Conservation (phyloP, 371 early-diverging fungal species). For the Catenaria anguillulae region DNA sequence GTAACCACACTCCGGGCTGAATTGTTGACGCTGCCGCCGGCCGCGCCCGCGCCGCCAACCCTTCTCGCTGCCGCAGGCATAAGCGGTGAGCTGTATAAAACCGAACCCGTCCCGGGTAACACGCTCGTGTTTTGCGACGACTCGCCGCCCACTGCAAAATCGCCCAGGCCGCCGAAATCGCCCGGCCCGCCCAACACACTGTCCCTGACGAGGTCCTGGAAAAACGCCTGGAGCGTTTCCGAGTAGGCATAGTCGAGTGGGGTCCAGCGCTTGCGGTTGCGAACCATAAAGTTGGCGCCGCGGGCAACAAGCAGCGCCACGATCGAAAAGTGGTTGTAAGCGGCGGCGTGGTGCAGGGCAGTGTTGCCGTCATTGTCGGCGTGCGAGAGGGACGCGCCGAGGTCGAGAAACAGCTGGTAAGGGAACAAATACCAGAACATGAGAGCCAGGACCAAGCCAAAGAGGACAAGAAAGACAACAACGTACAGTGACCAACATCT, state of each 20-base stretch:
- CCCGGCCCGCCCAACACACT: background rate
- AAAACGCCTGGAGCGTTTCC: background rate
- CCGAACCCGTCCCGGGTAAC: background rate
- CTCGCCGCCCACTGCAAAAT: background rate
- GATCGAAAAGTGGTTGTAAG: background rate
- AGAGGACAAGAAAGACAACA: no score
- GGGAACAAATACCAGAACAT: no score
- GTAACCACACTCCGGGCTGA: background rate
- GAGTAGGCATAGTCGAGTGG: background rate
- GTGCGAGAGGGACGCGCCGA: background rate
- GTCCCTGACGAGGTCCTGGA: background rate
- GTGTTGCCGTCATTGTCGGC: conserved; percentile 3
- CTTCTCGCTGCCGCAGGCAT: background rate
- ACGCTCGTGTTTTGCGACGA: background rate
- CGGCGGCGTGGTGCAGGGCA: background rate
- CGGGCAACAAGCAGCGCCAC: background rate
- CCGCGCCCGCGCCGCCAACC: background rate
- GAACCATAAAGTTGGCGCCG: conserved; percentile 2
- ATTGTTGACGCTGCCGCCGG: background rate
- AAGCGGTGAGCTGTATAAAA: background rate
- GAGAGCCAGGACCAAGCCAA: no score
- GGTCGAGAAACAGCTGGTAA: no score
- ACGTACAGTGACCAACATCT: background rate
- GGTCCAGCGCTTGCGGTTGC: background rate
- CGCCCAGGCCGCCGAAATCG: background rate